phyloP scores from a whole-genome alignment of 306 rosid genomes.

The Erythrophleum fordii region DNA sequence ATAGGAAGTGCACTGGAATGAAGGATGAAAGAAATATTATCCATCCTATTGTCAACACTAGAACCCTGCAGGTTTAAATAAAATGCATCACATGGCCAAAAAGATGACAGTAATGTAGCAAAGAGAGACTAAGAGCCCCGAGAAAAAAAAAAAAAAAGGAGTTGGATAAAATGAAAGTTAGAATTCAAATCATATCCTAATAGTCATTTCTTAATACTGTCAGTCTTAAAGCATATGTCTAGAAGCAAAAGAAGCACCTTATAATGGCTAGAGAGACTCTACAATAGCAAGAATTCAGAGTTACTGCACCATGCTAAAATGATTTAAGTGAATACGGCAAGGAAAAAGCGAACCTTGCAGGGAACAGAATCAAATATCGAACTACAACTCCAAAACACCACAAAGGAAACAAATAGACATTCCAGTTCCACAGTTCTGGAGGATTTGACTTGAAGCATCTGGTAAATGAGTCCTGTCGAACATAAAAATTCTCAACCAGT shows the following conservation, averaged over 20 bases:
- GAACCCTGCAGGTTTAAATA: constrained; percentile 67
- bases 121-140: constrained; percentile 8
- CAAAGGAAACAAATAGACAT: constrained; percentile 87
- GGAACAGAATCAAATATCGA: constrained; percentile 85
- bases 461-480: constrained; percentile 81
- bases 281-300: constrained; percentile 12
- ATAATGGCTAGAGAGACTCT: constrained; percentile 1
- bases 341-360: constrained; percentile 66
- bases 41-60: constrained; percentile 89
- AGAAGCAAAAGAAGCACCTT: background rate
- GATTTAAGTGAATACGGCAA: background rate
- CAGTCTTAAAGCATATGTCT: constrained; percentile 27
- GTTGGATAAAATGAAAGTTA: background rate
- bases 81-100: constrained; percentile 32
- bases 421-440: constrained; percentile 99
- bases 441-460: constrained; percentile 97
- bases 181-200: constrained; percentile 23
- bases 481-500: constrained; percentile 30
- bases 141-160: background rate
- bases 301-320: constrained; percentile 18
- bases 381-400: constrained; percentile 95
- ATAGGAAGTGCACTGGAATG: constrained; percentile 76
- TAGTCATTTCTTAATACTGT: constrained; percentile 13
- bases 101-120: constrained; percentile 28
- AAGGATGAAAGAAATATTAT: constrained; percentile 86